Evolutionary conservation across 1,284 basidiomycete species (phyloP), one percentile per base, ranked within the genome.

Genomic region (Ceratobasidium sp.): DNA sequence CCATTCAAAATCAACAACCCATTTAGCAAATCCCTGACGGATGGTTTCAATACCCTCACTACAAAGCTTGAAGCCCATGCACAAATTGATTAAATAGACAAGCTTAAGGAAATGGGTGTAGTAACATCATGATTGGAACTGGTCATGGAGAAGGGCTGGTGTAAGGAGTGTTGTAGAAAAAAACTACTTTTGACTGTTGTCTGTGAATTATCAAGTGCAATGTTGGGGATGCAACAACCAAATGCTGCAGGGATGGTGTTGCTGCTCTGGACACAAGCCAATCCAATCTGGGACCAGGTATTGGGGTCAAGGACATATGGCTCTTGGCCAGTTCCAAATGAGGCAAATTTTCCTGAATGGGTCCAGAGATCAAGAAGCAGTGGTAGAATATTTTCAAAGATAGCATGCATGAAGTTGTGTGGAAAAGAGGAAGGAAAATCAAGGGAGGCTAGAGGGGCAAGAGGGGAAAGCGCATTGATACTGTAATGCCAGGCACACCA

Each of bases 1-100:
- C 83, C 69, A 53, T 75, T 85, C 81, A 70, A 82, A 85, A 5
- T 79, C 68, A 38, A 73, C 1, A 0, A 84, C 82, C 83, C 83
- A 85, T 2, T 71, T 13, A 0, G 74, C 70, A 65, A 84, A 80
- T 0, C 80, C 81, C 0, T 50, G 17, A 0, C 76, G 64, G 0
- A 85, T 52, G 1, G 58, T 40, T 0, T 75, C 64, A 7, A 84
- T 72, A 10, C 83, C 79, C 0, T 69, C 72, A 0, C 64, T 15
- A 0, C 75, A 75, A 17, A 83, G 75, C 62, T 81, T 77, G 57
- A 81, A 82, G 56, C 82, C 75, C 0, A 84, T 76, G 69, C 83
- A 84, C 0, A 74, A 12, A 17, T 77, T 77, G 40, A 83, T 69
- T 0, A 84, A 75, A 2, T 71, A 52, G n/a, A 83, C 79, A 0